Conservation (phyloP, 495 filamentous ascomycete species). For the Ramalina peruviana region DNA sequence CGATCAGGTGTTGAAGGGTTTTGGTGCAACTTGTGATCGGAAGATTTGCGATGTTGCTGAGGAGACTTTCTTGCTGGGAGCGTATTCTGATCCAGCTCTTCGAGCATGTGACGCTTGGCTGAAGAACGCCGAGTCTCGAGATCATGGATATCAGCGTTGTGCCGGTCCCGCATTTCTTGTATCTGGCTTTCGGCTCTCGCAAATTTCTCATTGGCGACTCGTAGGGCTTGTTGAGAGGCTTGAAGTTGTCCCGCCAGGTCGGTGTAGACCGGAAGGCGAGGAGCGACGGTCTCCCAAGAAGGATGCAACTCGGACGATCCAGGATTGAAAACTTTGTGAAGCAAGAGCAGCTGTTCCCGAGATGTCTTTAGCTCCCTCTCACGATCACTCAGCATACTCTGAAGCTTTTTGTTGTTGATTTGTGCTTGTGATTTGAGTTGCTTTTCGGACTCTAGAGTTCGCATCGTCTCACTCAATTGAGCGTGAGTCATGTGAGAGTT, state of each 20-base stretch:
- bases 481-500: slow-evolving; percentile 66
- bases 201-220: slow-evolving; percentile 73
- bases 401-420: slow-evolving; percentile 66
- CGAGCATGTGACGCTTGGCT: slow-evolving; percentile 57
- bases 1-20: slow-evolving; percentile 64
- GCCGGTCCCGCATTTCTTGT: slow-evolving; percentile 57
- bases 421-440: slow-evolving; percentile 80
- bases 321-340: slow-evolving; percentile 79
- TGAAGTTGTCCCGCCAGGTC: slow-evolving; percentile 84
- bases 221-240: slow-evolving; percentile 69
- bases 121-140: slow-evolving; percentile 58
- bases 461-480: slow-evolving; percentile 78
- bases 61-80: slow-evolving; percentile 64
- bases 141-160: slow-evolving; percentile 59
- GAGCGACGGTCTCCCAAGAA: slow-evolving; percentile 48
- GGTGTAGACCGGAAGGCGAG: slow-evolving; percentile 49
- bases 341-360: slow-evolving; percentile 60
- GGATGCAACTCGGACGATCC: slow-evolving; percentile 44
- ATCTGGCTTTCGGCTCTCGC: slow-evolving; percentile 73
- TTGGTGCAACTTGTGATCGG: slow-evolving; percentile 58
- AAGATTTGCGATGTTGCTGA: slow-evolving; percentile 57
- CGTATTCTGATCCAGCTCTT: slow-evolving; percentile 82
- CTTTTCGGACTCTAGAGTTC: slow-evolving; percentile 78
- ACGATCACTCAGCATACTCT: slow-evolving; percentile 58
- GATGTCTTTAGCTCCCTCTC: slow-evolving; percentile 69